These are phyloP conservation scores for Heritiera fomes DNA, from an alignment of 345 rosid species.

Conservation along the genomic window DNA sequence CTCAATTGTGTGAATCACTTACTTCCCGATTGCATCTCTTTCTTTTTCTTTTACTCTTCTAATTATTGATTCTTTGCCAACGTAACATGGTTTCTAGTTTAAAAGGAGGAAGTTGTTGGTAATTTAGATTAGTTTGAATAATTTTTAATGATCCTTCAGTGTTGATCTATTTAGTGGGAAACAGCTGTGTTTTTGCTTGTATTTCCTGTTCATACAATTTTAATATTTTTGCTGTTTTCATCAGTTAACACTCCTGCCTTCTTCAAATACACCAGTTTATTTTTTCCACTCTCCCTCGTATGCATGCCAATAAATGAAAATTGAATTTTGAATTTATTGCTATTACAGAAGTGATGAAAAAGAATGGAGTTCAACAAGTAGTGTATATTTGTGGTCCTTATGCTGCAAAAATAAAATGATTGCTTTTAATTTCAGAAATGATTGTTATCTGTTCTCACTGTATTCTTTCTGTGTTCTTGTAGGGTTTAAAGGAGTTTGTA, in stretches of 20 bases:
- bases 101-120: not conserved
- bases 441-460: slow-evolving; percentile 17
- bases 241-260: not conserved
- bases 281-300: not conserved
- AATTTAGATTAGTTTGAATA: not conserved
- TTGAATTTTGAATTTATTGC: not conserved
- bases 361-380: not conserved
- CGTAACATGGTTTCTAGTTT: not conserved
- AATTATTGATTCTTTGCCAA: not conserved
- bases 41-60: not conserved
- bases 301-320: not conserved
- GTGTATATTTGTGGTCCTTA: not conserved
- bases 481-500: slow-evolving; percentile 79
- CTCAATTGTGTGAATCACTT: not conserved
- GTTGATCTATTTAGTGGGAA: not conserved
- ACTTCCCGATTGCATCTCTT: not conserved
- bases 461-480: slow-evolving; percentile 17
- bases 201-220: not conserved
- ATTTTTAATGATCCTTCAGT: not conserved
- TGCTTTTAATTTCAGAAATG: not conserved
- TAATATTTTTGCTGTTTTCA: not conserved
- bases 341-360: not conserved
- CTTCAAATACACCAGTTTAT: not conserved
- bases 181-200: not conserved
- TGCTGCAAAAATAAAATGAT: not conserved